These are phyloP conservation scores for Chytriomyces hyalinus DNA, from an alignment of 192 early-diverging fungal species.

Conservation along the genomic window DNA sequence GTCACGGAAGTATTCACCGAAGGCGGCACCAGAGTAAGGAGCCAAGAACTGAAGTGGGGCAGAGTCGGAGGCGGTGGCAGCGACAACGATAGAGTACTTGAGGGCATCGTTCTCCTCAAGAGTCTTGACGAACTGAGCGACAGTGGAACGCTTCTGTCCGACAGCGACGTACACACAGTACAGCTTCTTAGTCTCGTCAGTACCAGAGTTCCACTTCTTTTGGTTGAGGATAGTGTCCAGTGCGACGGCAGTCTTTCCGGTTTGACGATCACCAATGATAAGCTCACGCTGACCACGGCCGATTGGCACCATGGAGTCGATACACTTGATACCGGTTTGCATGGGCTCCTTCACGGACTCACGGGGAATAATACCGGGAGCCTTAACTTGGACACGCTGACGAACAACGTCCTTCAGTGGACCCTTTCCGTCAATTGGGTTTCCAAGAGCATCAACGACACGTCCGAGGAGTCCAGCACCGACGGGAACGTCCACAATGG, in stretches of 20 bases:
- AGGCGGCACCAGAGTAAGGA: slow-evolving; percentile 97
- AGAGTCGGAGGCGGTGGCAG: slow-evolving; percentile 98
- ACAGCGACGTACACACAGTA: slow-evolving; percentile 99
- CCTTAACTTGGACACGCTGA: slow-evolving; percentile 98
- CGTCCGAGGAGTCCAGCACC: slow-evolving; percentile 95
- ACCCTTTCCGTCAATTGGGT: slow-evolving; percentile 99
- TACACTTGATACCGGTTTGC: slow-evolving; percentile 99
- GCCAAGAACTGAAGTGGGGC: slow-evolving; percentile 98
- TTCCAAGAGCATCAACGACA: slow-evolving; percentile 98
- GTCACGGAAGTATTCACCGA: slow-evolving; percentile 99
- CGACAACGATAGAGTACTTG: slow-evolving; percentile 98
- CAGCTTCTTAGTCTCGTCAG: slow-evolving; percentile 96
- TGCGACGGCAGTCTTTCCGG: slow-evolving; percentile 98
- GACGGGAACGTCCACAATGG: slow-evolving; percentile 98
- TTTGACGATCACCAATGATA: slow-evolving; percentile 99
- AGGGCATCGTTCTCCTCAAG: slow-evolving; percentile 96
- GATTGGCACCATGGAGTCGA: slow-evolving; percentile 99
- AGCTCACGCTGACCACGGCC: slow-evolving; percentile 99
- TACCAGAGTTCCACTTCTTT: slow-evolving; percentile 95
- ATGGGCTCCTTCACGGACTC: slow-evolving; percentile 99
- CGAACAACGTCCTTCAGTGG: slow-evolving; percentile 85
- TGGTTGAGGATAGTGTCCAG: slow-evolving; percentile 99
- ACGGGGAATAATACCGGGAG: slow-evolving; percentile 99
- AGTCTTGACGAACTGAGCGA: slow-evolving; percentile 98
- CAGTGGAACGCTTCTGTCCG: slow-evolving; percentile 99